A percentile compares a stretch with the other conserved stretches of the same genome.
These are phyloP conservation scores for Choanephora cucurbitarum DNA, from an alignment of 371 early-diverging fungal species.

Conservation along the genomic window DNA sequence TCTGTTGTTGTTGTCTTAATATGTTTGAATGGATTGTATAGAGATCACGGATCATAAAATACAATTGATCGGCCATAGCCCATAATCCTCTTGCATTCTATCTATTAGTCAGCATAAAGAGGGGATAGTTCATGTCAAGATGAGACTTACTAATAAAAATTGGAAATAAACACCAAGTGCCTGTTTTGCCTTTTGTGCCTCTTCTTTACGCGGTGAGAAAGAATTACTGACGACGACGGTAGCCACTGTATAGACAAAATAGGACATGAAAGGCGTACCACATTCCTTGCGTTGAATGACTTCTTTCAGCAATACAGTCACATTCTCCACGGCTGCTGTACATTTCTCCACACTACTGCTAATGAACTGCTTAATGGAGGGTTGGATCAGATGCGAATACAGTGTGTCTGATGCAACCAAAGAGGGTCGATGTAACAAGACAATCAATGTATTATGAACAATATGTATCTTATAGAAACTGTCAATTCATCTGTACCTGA, in stretches of 20 bases:
- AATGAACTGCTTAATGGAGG: conserved; percentile 41
- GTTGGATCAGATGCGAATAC: conserved; percentile 32
- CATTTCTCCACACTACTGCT: conserved; percentile 48
- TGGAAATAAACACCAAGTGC: conserved; percentile 54
- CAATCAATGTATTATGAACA: conserved; percentile 50
- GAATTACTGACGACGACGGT: conserved; percentile 60
- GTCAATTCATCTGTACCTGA: too few species aligned
- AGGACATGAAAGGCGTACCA: conserved; percentile 54
- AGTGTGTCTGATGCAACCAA: conserved; percentile 31
- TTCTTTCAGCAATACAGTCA: conserved; percentile 44
- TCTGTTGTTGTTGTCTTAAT: not conserved
- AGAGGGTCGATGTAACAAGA: conserved; percentile 55
- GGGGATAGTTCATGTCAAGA: too few species aligned
- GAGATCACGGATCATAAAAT: conserved; percentile 62
- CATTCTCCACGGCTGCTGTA: conserved; percentile 50
- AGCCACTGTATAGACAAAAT: conserved; percentile 57
- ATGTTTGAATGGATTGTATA: conserved; percentile 52
- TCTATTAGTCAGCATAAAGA: too few species aligned
- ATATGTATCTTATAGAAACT: conserved; percentile 38
- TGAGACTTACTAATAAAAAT: conserved; percentile 39
- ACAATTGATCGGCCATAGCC: conserved; percentile 66
- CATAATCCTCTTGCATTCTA: conserved; percentile 54
- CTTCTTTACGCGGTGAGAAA: conserved; percentile 44
- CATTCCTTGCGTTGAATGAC: conserved; percentile 34
- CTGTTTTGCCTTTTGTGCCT: conserved; percentile 48